Evolutionary conservation across 371 early-diverging fungal genomes (phyloP).

Genomic region (Mortierella sp.): DNA sequence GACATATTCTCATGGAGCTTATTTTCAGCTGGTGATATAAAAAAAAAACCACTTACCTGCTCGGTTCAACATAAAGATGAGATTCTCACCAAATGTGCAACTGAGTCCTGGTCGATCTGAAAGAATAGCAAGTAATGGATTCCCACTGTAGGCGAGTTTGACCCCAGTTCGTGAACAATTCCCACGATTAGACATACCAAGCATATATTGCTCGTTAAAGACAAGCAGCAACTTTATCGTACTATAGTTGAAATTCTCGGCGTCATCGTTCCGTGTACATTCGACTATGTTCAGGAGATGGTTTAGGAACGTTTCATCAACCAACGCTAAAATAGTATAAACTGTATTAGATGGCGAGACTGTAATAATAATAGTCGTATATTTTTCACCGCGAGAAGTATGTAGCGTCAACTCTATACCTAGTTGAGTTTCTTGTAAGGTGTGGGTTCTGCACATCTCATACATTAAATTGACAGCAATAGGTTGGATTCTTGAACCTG

Average conservation of each 20-base stretch:
- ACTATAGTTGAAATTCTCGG: constrained; percentile 80
- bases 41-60: constrained; percentile 65
- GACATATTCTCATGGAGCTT: too few species aligned
- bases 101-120: constrained; percentile 70
- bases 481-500: constrained; percentile 58
- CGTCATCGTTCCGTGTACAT: constrained; percentile 71
- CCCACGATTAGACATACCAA: constrained; percentile 59
- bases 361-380: background rate
- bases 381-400: background rate
- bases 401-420: constrained; percentile 58
- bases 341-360: background rate
- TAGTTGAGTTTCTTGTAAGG: constrained; percentile 70
- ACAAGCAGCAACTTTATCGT: constrained; percentile 76
- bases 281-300: constrained; percentile 79
- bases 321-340: constrained; percentile 45
- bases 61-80: constrained; percentile 89
- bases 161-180: constrained; percentile 9
- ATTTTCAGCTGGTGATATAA: background rate
- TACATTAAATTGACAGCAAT: constrained; percentile 74
- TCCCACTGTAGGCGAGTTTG: constrained; percentile 35
- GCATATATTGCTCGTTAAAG: constrained; percentile 79
- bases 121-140: constrained; percentile 71
- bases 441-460: constrained; percentile 80
- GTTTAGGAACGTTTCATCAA: constrained; percentile 63
- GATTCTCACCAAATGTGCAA: constrained; percentile 84